phyloP scores from a whole-genome alignment of 2,329 filamentous ascomycete genomes.

The Didymella pinodella region DNA sequence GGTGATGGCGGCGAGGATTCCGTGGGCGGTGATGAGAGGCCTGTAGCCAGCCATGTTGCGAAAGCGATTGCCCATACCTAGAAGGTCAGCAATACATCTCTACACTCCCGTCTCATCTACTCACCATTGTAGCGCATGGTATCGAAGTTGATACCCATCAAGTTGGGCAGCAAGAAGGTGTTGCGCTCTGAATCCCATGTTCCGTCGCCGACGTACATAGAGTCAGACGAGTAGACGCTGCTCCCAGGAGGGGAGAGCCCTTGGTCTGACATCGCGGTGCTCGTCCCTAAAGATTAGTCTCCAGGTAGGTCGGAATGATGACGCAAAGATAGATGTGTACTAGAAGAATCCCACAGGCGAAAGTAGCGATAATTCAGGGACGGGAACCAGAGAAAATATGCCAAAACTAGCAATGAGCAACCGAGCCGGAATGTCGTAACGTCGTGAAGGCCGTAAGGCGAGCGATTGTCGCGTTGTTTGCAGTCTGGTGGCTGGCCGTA shows the following conservation, averaged over 20 bases:
- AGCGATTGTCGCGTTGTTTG: constrained; percentile 19
- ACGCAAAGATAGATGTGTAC: constrained; percentile 23
- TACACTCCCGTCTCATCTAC: neutral
- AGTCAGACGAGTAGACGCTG: constrained; percentile 75
- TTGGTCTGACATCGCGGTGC: constrained; percentile 37
- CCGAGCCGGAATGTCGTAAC: constrained; percentile 37
- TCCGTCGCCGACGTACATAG: constrained; percentile 80
- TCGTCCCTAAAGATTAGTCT: neutral
- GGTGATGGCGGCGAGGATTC: constrained; percentile 72
- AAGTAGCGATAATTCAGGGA: constrained; percentile 16
- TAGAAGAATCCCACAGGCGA: constrained; percentile 12
- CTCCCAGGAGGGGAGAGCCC: constrained; percentile 73
- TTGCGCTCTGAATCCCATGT: constrained; percentile 84
- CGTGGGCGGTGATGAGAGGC: constrained; percentile 73
- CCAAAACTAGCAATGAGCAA: constrained; percentile 20
- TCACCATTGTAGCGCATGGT: constrained; percentile 86
- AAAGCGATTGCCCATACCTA: constrained; percentile 86
- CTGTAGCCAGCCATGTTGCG: constrained; percentile 74
- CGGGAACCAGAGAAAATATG: constrained; percentile 21
- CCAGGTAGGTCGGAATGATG: constrained; percentile 8
- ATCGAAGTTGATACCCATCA: constrained; percentile 78
- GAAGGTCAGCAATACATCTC: constrained; percentile 23
- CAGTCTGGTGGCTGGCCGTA: constrained; percentile 32
- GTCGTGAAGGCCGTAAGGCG: constrained; percentile 41
- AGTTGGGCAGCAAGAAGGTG: constrained; percentile 78